phyloP scores from a whole-genome alignment of 768 basidiomycete species.

The Tubosaeta brunneosetosa region DNA sequence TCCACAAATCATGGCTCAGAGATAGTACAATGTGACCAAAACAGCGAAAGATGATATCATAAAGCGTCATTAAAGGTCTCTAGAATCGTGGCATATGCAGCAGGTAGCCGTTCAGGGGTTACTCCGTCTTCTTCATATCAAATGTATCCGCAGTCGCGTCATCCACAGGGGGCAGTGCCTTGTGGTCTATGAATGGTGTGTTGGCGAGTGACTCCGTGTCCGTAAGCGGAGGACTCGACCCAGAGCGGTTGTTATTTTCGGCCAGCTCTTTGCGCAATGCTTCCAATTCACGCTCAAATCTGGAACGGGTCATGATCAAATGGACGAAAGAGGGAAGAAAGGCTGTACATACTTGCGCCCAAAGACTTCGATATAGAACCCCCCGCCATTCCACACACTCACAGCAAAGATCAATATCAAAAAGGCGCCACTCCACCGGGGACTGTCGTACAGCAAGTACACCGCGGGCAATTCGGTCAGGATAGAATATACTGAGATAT shows the following conservation, averaged over 20 bases:
- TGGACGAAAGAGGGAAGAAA: not conserved
- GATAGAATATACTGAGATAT: slow-evolving; percentile 65
- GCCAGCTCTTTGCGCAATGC: slow-evolving; percentile 87
- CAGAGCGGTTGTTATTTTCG: slow-evolving; percentile 55
- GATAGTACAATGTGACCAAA: slow-evolving; percentile 9
- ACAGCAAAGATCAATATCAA: slow-evolving; percentile 77
- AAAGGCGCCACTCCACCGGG: slow-evolving; percentile 73
- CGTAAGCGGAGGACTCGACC: slow-evolving; percentile 48
- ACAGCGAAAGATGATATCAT: slow-evolving; percentile 10
- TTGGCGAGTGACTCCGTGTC: slow-evolving; percentile 38
- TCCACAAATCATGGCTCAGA: slow-evolving; percentile 1
- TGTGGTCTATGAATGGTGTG: slow-evolving; percentile 30
- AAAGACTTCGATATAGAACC: slow-evolving; percentile 95
- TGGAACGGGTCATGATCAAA: slow-evolving; percentile 28
- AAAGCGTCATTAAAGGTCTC: slow-evolving; percentile 13
- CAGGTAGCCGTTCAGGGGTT: slow-evolving; percentile 2
- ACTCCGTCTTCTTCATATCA: slow-evolving; percentile 30
- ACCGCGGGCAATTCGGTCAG: slow-evolving; percentile 85
- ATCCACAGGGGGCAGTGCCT: slow-evolving; percentile 18
- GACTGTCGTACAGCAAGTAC: slow-evolving; percentile 75
- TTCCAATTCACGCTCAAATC: slow-evolving; percentile 91
- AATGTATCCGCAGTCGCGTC: slow-evolving; percentile 11
- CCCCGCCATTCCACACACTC: slow-evolving; percentile 94
- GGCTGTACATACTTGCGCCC: slow-evolving; percentile 77
- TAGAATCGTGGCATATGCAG: slow-evolving; percentile 7